Conservation (phyloP, 2,329 filamentous ascomycete genomes). For the Volutella citrinella region DNA sequence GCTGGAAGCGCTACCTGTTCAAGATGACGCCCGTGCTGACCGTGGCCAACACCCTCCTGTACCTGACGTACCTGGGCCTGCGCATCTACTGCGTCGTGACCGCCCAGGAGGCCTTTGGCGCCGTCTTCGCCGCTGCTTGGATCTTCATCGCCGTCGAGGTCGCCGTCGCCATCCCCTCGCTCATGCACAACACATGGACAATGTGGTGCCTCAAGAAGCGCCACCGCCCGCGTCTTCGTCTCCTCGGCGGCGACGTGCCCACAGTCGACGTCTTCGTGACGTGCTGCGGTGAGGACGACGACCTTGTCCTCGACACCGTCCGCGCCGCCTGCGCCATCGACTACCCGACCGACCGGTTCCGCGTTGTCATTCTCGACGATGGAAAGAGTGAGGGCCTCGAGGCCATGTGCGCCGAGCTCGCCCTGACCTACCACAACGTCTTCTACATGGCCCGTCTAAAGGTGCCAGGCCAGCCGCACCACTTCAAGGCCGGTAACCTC, state of each 20-base stretch:
- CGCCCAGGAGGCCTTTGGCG: constrained; percentile 41
- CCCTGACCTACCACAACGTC: constrained; percentile 43
- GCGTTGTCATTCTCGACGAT: constrained; percentile 56
- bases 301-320: constrained; percentile 55
- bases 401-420: constrained; percentile 34
- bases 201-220: constrained; percentile 56
- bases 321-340: constrained; percentile 53
- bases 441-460: constrained; percentile 52
- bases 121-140: constrained; percentile 51
- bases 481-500: constrained; percentile 64
- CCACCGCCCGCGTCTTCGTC: constrained; percentile 49
- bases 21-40: constrained; percentile 36
- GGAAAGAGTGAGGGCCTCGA: constrained; percentile 44
- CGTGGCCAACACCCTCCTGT: constrained; percentile 39
- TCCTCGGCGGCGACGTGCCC: constrained; percentile 47
- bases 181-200: constrained; percentile 57
- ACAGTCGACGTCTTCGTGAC: constrained; percentile 57
- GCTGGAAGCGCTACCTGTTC: constrained; percentile 41
- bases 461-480: constrained; percentile 46
- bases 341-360: constrained; percentile 50
- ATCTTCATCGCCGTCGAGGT: constrained; percentile 55
- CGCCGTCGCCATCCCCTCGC: constrained; percentile 48
- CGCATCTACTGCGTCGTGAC: constrained; percentile 51
- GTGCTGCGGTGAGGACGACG: constrained; percentile 55
- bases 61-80: constrained; percentile 46